Conservation (phyloP, 305 asterid genomes). For the Solanum hybrid region DNA sequence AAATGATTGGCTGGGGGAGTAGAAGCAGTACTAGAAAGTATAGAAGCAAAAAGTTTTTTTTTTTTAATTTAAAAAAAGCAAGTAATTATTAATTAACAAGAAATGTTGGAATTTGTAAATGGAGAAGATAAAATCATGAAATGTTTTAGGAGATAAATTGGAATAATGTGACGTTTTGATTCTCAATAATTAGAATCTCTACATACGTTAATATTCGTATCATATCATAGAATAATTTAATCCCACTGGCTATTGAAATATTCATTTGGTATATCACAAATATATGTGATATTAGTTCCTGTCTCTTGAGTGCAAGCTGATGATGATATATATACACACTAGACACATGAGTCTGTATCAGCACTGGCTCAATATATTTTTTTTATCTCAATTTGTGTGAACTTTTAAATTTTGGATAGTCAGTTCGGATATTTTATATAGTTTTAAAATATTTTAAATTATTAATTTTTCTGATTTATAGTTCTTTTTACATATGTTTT, state of each 20-base stretch:
- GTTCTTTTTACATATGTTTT: neutral
- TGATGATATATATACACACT: neutral
- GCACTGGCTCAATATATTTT: neutral
- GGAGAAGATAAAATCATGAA: neutral
- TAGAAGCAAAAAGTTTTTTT: too few relatives aligned
- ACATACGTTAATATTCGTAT: neutral
- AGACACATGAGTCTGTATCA: too few relatives aligned
- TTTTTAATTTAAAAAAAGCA: neutral
- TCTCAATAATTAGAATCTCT: neutral
- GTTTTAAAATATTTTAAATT: neutral
- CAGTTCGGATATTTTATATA: neutral
- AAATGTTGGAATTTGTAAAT: neutral
- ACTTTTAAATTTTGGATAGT: neutral
- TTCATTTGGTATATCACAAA: neutral
- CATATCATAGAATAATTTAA: neutral
- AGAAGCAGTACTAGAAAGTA: neutral
- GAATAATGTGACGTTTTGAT: neutral
- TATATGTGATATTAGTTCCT: constrained; percentile 8
- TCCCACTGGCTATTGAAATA: neutral
- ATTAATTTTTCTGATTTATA: neutral
- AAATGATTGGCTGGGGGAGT: neutral
- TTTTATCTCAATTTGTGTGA: neutral
- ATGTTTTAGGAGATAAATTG: neutral
- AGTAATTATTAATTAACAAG: neutral
- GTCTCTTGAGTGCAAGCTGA: neutral